phyloP scores from a whole-genome alignment of 2,329 filamentous ascomycete genomes.

The Fusarium sp. region DNA sequence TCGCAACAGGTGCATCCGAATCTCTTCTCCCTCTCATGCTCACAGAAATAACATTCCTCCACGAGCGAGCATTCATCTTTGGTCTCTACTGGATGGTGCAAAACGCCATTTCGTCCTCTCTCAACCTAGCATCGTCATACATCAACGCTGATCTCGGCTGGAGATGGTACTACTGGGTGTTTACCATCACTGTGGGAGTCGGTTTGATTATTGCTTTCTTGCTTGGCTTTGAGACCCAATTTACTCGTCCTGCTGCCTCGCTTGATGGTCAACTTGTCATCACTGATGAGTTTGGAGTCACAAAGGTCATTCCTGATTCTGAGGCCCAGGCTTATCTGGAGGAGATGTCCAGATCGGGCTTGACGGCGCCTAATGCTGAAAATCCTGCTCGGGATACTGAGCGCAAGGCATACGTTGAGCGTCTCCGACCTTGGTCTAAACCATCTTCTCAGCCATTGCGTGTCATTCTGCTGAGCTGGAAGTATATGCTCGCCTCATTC shows the following conservation, averaged over 20 bases:
- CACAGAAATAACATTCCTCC: conserved; percentile 6
- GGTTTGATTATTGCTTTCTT: background rate
- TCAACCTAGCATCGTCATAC: conserved; percentile 9
- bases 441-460: background rate
- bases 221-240: conserved; percentile 6
- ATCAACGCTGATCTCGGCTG: conserved; percentile 11
- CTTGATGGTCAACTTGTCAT: conserved; percentile 14
- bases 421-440: conserved; percentile 11
- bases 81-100: conserved; percentile 17
- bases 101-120: background rate
- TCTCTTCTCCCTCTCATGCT: conserved; percentile 12
- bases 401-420: background rate
- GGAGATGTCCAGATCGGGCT: background rate
- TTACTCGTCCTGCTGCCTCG: conserved; percentile 8
- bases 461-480: conserved; percentile 8
- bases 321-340: conserved; percentile 12
- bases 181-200: conserved; percentile 6
- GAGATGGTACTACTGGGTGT: conserved; percentile 19
- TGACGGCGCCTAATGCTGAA: background rate
- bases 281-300: conserved; percentile 10
- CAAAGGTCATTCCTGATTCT: conserved; percentile 5
- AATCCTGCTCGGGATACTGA: background rate
- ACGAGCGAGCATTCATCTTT: conserved; percentile 7
- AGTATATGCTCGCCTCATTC: conserved; percentile 3
- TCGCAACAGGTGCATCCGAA: conserved; percentile 2